Conservation (phyloP, 176 grass and related monocot species). For the Olyra latifolia region DNA sequence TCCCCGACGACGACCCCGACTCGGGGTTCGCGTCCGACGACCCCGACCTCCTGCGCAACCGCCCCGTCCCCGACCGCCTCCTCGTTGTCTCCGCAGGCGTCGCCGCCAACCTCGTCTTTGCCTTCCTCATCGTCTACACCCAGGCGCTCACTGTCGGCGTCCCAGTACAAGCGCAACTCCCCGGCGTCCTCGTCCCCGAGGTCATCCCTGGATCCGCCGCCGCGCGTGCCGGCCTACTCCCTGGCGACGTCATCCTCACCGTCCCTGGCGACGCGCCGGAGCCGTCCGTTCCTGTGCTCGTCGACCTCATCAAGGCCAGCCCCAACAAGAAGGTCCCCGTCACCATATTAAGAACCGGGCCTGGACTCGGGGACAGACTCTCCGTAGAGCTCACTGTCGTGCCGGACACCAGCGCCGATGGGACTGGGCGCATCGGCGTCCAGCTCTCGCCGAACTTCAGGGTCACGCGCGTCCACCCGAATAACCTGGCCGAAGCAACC, state of each 20-base stretch:
- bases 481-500: slow-evolving; percentile 56
- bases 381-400: slow-evolving; percentile 58
- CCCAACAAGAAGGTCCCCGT: slow-evolving; percentile 63
- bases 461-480: slow-evolving; percentile 51
- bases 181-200: slow-evolving; percentile 78
- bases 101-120: slow-evolving; percentile 79
- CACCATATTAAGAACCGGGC: slow-evolving; percentile 48
- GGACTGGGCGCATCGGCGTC: slow-evolving; percentile 72
- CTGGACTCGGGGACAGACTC: background rate
- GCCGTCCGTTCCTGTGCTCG: slow-evolving; percentile 67
- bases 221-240: slow-evolving; percentile 56
- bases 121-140: slow-evolving; percentile 75
- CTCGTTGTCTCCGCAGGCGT: slow-evolving; percentile 90
- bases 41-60: slow-evolving; percentile 89
- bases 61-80: slow-evolving; percentile 81
- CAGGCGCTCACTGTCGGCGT: slow-evolving; percentile 86
- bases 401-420: slow-evolving; percentile 72
- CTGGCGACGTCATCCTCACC: slow-evolving; percentile 83
- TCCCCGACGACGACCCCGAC: slow-evolving; percentile 96
- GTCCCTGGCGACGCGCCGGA: slow-evolving; percentile 49
- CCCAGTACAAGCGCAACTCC: slow-evolving; percentile 70
- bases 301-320: slow-evolving; percentile 66
- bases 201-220: slow-evolving; percentile 72
- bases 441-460: slow-evolving; percentile 76
- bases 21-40: slow-evolving; percentile 69